Base-by-base conservation (phyloP, 2,329 filamentous ascomycete species). In the Penicillium brasilianum region DNA sequence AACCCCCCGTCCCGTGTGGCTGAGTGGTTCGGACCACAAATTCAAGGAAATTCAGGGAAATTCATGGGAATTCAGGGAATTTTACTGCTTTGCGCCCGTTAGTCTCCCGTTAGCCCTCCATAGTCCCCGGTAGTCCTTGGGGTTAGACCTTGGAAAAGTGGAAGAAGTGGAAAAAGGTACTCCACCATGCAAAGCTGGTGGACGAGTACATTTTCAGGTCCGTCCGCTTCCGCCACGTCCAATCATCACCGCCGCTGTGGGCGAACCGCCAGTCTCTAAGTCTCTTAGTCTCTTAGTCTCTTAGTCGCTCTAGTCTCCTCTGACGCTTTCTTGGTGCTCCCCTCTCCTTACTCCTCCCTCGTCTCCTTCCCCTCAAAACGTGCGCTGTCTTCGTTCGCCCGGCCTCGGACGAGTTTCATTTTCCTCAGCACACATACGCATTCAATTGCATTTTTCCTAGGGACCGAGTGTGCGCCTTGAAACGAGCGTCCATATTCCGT, bases 191-290 rank as follows among this genome's bases (percentile, higher is more conserved):
- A 25, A 50, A 50, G 34, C 46, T 39, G 36, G 37, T 34, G 37
- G 32, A 37, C 51, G 36, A 32, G 51, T 41, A 54, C 52, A 28
- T 55, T 52, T 55, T 61, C 58, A 59, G 57, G 59, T 61, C 65
- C 65, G 65, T 50, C 59, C 43, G 44, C 56, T 65, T 66, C 64
- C 64, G 61, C 30, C 16, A 14, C 41, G 52, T 32, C 64, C 64
- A 66, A 66, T 66, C 59, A 64, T 11, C 51, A 49, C n/a, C 13
- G 25, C 36, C 50, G 44, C 28, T 37, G 28, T 37, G 28, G 28
- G 20, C 16, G 37, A 46, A 58, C 50, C 44, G 57, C 51, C 61
- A 58, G 64, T 65, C 62, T 64, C 59, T 62, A 60, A 55, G 56
- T 41, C 50, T 57, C 49, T n/a, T 55, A 66, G 63, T 65, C 62